Base-by-base conservation (phyloP, 495 filamentous ascomycete genomes). In the Trichoderma erinaceum region DNA sequence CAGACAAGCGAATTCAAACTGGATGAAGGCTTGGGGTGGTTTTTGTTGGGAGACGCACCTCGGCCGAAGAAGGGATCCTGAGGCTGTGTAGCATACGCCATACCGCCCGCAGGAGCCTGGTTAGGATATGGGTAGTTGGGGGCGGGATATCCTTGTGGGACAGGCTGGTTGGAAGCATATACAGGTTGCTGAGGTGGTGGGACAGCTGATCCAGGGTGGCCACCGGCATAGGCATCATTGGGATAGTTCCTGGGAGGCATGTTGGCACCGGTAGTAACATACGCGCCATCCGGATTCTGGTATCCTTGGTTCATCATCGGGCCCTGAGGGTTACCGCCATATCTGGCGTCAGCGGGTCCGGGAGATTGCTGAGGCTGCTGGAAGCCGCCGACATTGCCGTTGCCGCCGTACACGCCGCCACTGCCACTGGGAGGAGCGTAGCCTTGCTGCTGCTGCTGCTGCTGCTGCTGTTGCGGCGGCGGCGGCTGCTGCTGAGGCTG, bases 11-110 rank as follows among this genome's bases (percentile, higher is more conserved):
- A 63, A 69, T 50, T 44, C 41, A 25, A 56, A 48, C n/a, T 48
- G 63, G 48, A 41, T 43, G 48, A 70, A 70, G 70, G 61, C 70
- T 69, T 70, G 70, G 70, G 70, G 72, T 63, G 71, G 73, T 67
- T 67, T 67, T 56, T 69, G 70, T 76, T 75, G 72, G 77, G 73
- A 75, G 83, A 81, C 79, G 77, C 77, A 81, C 80, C 81, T 78
- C 84, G 84, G 77, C 81, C 82, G 70, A 80, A 81, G 66, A 82
- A 79, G 41, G 78, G 73, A 73, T 85, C 82, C 67, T 70, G 69
- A 66, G 80, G 78, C 70, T 80, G 81, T 69, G 72, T 71, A 71
- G 70, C 61, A 56, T 73, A 74, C 70, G 69, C 38, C 43, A 76
- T 71, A 70, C 70, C 74, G 67, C 71, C 70, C 7, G 75, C 65